A percentile compares a stretch with the other conserved stretches of the same genome.
Evolutionary conservation across 306 rosid genomes (phyloP).

Genomic region (Trifolium fragiferum): DNA sequence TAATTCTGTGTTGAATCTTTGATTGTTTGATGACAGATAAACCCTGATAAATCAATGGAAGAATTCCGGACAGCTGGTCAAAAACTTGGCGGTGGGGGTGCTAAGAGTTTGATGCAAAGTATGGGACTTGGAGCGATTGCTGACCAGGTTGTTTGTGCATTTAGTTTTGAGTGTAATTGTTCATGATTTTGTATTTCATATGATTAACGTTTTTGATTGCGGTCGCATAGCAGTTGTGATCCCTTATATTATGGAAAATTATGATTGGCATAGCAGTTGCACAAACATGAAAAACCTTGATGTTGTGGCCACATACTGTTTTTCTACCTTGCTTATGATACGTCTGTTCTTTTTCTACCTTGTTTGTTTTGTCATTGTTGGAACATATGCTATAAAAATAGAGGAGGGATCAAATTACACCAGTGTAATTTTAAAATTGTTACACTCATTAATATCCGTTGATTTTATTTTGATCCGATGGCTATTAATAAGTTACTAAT

Average conservation of each 20-base stretch:
- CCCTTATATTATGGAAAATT: neutral
- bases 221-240: neutral
- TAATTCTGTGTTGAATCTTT: constrained; percentile 34
- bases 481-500: too few relatives aligned
- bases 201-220: neutral
- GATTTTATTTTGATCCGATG: too few relatives aligned
- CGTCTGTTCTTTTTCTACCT: neutral
- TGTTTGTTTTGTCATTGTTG: constrained; percentile 14
- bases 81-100: constrained; percentile 63
- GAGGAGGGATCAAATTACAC: too few relatives aligned
- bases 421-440: too few relatives aligned
- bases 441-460: too few relatives aligned
- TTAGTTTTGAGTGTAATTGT: constrained; percentile 16
- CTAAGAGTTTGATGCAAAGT: constrained; percentile 80
- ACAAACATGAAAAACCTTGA: neutral
- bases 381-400: constrained; percentile 9
- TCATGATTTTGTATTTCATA: neutral
- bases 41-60: constrained; percentile 83
- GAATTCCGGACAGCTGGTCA: constrained; percentile 59
- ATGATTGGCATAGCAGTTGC: neutral
- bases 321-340: neutral
- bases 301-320: neutral
- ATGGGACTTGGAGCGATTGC: constrained; percentile 87
- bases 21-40: constrained; percentile 57
- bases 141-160: constrained; percentile 59